Percentiles rank a stretch among this genome's conserved stretches.
phyloP scores from a whole-genome alignment of 2,329 filamentous ascomycete species.

The Tetracladium maxilliforme region DNA sequence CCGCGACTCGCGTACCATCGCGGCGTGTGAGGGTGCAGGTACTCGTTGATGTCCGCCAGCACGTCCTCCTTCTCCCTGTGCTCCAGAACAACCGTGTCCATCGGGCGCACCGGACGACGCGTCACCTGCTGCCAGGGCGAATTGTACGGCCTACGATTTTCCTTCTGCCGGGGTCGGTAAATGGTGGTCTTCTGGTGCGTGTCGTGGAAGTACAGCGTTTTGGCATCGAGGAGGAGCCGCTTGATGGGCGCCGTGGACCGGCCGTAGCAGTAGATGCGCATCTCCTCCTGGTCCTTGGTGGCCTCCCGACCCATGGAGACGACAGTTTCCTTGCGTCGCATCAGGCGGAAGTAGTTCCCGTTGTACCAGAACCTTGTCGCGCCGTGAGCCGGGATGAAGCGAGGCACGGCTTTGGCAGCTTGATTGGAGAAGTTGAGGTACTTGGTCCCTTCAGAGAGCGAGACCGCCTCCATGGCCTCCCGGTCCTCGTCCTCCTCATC shows the following conservation, averaged over 20 bases:
- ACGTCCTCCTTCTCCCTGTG: conserved; percentile 49
- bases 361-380: conserved; percentile 37
- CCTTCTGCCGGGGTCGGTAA: conserved; percentile 33
- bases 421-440: conserved; percentile 47
- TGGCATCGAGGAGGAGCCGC: conserved; percentile 34
- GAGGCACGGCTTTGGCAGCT: conserved; percentile 33
- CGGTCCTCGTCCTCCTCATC: conserved; percentile 24
- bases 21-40: conserved; percentile 54
- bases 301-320: conserved; percentile 14
- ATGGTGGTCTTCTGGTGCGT: conserved; percentile 42
- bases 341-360: conserved; percentile 32
- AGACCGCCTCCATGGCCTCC: conserved; percentile 14
- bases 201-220: conserved; percentile 32
- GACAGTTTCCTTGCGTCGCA: conserved; percentile 1
- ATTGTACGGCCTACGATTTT: conserved; percentile 29
- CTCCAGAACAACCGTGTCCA: conserved; percentile 64
- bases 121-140: conserved; percentile 44
- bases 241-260: conserved; percentile 36
- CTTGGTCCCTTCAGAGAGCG: conserved; percentile 14
- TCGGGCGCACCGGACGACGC: conserved; percentile 51
- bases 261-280: conserved; percentile 39
- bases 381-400: conserved; percentile 38
- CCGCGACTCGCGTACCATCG: conserved; percentile 64
- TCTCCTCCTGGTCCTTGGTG: conserved; percentile 34
- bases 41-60: conserved; percentile 62